A percentile compares a stretch with the other conserved stretches of the same genome.
Evolutionary conservation across 2,329 filamentous ascomycete species (phyloP).

Genomic region (Elsinoe australis): DNA sequence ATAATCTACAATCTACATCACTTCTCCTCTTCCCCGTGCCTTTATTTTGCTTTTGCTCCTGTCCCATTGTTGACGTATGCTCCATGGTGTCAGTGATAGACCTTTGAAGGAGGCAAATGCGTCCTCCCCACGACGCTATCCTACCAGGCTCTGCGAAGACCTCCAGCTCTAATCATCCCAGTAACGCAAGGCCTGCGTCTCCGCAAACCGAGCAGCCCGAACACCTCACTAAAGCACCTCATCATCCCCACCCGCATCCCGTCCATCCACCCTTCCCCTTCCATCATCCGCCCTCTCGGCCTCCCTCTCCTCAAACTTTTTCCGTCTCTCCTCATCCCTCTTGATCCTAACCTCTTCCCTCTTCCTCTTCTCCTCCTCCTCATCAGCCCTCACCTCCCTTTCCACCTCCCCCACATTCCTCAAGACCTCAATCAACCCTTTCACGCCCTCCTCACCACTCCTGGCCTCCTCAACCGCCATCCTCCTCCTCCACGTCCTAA

Average conservation of each 20-base stretch:
- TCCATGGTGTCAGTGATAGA: too few relatives aligned
- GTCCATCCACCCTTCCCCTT: conserved; percentile 11
- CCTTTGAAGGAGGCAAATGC: too few relatives aligned
- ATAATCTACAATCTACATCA: too few relatives aligned
- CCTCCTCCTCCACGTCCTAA: conserved; percentile 73
- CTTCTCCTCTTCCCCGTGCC: neutral
- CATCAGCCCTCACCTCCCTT: conserved; percentile 26
- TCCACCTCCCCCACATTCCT: conserved; percentile 21
- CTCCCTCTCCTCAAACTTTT: conserved; percentile 14
- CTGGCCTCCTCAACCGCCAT: conserved; percentile 76
- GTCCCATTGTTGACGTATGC: too few relatives aligned
- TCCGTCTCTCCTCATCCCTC: conserved; percentile 13
- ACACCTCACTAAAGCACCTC: neutral
- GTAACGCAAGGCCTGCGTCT: too few relatives aligned
- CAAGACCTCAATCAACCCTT: conserved; percentile 35
- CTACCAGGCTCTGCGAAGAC: too few relatives aligned
- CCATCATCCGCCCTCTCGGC: conserved; percentile 11
- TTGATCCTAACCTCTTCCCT: conserved; percentile 13
- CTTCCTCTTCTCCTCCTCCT: conserved; percentile 24
- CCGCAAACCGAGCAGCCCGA: too few relatives aligned
- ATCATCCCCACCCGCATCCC: conserved; percentile 8
- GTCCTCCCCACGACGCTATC: too few relatives aligned
- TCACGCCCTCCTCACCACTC: conserved; percentile 49
- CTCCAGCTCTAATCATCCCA: too few relatives aligned
- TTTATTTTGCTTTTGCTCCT: too few relatives aligned